Conservation (phyloP, 805 yeast genomes). For the Yamadazyma philogaea region DNA sequence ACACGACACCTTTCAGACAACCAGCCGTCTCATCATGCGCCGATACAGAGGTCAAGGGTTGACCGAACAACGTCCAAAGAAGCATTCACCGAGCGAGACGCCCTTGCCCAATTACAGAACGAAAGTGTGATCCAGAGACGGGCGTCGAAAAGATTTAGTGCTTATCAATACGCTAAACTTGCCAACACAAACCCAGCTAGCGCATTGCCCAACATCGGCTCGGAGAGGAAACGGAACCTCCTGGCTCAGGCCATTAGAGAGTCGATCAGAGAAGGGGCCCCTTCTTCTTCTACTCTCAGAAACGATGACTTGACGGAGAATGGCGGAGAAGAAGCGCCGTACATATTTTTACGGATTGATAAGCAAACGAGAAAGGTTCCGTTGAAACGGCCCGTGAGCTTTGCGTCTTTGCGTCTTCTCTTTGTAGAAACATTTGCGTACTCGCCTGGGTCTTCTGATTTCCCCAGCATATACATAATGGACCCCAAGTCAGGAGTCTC, state of each 20-base stretch:
- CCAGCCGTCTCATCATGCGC: slow-evolving; percentile 2
- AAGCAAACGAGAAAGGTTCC: slow-evolving; percentile 55
- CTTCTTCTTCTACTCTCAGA: neutral
- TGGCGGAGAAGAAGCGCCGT: slow-evolving; percentile 1
- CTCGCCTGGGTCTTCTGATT: slow-evolving; percentile 64
- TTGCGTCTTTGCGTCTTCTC: slow-evolving; percentile 57
- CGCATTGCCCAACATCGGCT: slow-evolving; percentile 12
- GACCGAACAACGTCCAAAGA: neutral
- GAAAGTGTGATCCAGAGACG: slow-evolving; percentile 60
- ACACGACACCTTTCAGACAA: neutral
- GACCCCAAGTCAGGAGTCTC: slow-evolving; percentile 58
- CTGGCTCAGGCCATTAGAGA: slow-evolving; percentile 12
- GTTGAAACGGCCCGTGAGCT: slow-evolving; percentile 44
- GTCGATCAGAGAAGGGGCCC: slow-evolving; percentile 2
- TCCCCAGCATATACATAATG: slow-evolving; percentile 76
- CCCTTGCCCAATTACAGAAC: slow-evolving; percentile 15
- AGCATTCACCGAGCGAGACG: slow-evolving; percentile 8
- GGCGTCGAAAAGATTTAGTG: slow-evolving; percentile 91
- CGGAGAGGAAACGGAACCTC: slow-evolving; percentile 1
- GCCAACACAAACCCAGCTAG: slow-evolving; percentile 35
- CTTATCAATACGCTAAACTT: slow-evolving; percentile 83
- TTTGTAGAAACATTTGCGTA: slow-evolving; percentile 88
- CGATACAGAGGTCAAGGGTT: neutral
- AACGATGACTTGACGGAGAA: neutral
- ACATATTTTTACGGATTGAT: slow-evolving; percentile 49